Evolutionary conservation across 176 grass and related monocot species (phyloP), one percentile per base, ranked within the genome.

Genomic region (Oryza punctata): DNA sequence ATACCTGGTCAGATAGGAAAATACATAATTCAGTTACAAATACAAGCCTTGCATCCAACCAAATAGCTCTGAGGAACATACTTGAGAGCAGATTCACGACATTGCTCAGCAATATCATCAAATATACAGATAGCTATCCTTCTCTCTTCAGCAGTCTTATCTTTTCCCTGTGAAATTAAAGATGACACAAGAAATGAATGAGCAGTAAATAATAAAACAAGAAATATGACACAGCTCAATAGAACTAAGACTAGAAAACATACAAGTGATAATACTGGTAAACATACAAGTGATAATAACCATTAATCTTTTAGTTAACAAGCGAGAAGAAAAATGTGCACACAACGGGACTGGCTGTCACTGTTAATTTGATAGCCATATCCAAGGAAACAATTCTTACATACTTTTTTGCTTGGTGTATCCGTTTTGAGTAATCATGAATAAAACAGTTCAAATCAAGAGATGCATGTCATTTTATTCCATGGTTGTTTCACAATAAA

Each of bases 111-210:
- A 80, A 96, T 79, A 81, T 99, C 97, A 66, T 99, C 97, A 94
- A 99, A 99, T 25, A 99, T 91, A 82, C 97, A 99, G 65, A 99
- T 99, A 67, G 97, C 97, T 72, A 96, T 99, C 83, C 97, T 96
- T 82, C 97, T 99, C 78, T 99, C 97, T 81, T 99, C 97, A 12
- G 89, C 84, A 76, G 97, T 91, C 84, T 99, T 99, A 87, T 99
- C 97, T 75, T 94, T 99, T 23, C 93, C 97, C 97, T 99, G 73
- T 40, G 40, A 90, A 73, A 87, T 37, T 64, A 76, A 85, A 77
- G 40, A 65, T n/a, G 38, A 16, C 38, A 27, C 45, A 44, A 64
- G 11, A 63, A 75, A 40, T 49, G 6, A 68, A 52, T 59, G 27
- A 25, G n/a, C 65, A 45, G 47, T 46, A 77, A 85, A 69, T 30